A percentile compares a stretch with the other conserved stretches of the same genome.
Conservation (phyloP, 257 asterid genomes). For the Penstemon eatonii region DNA sequence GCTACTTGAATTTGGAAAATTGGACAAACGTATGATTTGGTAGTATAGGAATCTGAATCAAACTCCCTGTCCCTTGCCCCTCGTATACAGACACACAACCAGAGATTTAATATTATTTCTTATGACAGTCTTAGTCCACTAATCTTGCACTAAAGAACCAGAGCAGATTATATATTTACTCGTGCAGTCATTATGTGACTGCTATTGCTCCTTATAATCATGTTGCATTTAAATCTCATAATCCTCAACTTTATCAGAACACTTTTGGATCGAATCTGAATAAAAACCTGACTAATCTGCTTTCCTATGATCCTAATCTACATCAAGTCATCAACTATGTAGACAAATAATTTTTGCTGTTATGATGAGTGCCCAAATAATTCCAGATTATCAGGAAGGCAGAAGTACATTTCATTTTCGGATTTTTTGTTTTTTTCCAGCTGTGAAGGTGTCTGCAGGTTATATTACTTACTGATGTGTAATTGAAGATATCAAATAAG, state of each 20-base stretch:
- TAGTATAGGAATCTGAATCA: background rate
- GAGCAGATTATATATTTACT: background rate
- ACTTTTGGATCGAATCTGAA: background rate
- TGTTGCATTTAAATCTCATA: background rate
- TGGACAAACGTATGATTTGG: background rate
- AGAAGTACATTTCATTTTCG: background rate
- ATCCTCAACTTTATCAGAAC: background rate
- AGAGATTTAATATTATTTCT: background rate
- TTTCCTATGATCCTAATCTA: no score
- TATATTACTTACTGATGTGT: slow-evolving; percentile 12
- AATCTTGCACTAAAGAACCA: background rate
- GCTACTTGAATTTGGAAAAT: background rate
- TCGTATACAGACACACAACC: background rate
- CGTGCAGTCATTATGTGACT: background rate
- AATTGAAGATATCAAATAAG: slow-evolving; percentile 15
- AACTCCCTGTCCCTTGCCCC: background rate
- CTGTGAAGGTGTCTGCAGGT: background rate
- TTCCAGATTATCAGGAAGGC: background rate
- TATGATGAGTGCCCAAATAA: background rate
- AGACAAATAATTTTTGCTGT: no score
- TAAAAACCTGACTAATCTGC: background rate
- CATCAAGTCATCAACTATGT: no score
- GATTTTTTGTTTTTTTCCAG: background rate
- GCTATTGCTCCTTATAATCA: background rate
- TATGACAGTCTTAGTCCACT: background rate